Conservation (phyloP, 495 filamentous ascomycete genomes). For the Geoglossum glabrum region DNA sequence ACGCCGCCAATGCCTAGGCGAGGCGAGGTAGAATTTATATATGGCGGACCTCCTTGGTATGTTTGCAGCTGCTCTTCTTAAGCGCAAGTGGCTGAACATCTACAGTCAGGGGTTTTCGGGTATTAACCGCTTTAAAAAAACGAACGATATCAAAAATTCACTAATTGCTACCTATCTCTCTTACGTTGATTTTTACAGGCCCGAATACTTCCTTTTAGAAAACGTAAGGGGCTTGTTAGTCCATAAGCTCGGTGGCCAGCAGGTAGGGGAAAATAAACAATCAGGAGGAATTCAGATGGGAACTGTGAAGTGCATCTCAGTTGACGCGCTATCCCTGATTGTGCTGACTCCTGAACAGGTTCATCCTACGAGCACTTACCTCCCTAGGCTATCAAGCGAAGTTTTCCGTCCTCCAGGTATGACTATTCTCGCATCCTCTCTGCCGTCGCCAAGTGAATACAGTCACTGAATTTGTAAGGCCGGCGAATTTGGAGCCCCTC, state of each 20-base stretch:
- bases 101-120: conserved; percentile 5
- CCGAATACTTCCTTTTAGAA: conserved; percentile 5
- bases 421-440: background rate
- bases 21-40: conserved; percentile 7
- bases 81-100: background rate
- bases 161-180: conserved; percentile 5
- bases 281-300: background rate
- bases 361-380: background rate
- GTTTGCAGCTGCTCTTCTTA: background rate
- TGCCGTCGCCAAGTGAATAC: background rate
- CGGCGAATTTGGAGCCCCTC: background rate
- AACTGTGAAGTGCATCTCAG: background rate
- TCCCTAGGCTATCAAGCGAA: background rate
- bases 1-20: conserved; percentile 1
- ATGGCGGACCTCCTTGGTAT: conserved; percentile 7
- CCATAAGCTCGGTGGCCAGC: background rate
- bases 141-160: conserved; percentile 4
- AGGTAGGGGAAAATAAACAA: background rate
- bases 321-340: background rate
- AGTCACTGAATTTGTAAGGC: background rate
- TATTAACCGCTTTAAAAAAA: conserved; percentile 6
- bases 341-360: background rate
- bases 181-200: conserved; percentile 6
- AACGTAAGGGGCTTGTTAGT: background rate
- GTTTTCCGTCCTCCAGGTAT: background rate